Conservation (phyloP, 2,329 filamentous ascomycete genomes). For the Colletotrichum musicola region DNA sequence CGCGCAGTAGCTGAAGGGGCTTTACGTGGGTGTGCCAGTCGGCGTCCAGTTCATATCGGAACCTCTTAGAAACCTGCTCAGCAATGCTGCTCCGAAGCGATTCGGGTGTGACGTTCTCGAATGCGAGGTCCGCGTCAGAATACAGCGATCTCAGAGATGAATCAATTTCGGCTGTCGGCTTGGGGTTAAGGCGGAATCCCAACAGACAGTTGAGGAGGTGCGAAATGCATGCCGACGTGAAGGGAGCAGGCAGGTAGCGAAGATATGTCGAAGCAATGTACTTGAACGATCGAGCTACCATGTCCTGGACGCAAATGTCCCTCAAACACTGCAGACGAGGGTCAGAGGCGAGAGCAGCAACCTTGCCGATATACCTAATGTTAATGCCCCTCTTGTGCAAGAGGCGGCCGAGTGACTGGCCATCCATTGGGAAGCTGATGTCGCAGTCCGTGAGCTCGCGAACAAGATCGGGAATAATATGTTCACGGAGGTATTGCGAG, state of each 20-base stretch:
- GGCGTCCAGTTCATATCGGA: constrained; percentile 78
- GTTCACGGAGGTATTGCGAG: constrained; percentile 80
- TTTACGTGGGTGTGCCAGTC: constrained; percentile 78
- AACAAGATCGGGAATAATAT: constrained; percentile 86
- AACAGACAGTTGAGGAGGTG: constrained; percentile 96
- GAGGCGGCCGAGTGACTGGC: constrained; percentile 87
- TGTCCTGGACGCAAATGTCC: constrained; percentile 86
- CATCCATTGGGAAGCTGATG: constrained; percentile 98
- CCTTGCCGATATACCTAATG: constrained; percentile 90
- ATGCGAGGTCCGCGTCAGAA: constrained; percentile 83
- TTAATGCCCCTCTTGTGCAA: constrained; percentile 98
- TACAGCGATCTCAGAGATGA: constrained; percentile 80
- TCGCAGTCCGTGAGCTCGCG: constrained; percentile 92
- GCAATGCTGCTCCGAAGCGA: constrained; percentile 77
- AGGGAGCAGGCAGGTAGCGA: constrained; percentile 81
- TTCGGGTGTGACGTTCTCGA: constrained; percentile 82
- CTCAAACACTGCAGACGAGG: constrained; percentile 82
- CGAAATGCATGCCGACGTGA: constrained; percentile 83
- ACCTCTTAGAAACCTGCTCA: constrained; percentile 78
- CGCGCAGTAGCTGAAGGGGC: constrained; percentile 87
- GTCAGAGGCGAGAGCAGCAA: constrained; percentile 78
- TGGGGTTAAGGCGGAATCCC: constrained; percentile 80
- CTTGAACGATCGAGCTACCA: constrained; percentile 96
- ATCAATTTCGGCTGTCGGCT: constrained; percentile 84
- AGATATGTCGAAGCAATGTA: constrained; percentile 86